A percentile compares a stretch with the other conserved stretches of the same genome.
These are phyloP conservation scores for Isoetes taiwanensis DNA, from an alignment of 75 land plant genomes.

Conservation along the genomic window DNA sequence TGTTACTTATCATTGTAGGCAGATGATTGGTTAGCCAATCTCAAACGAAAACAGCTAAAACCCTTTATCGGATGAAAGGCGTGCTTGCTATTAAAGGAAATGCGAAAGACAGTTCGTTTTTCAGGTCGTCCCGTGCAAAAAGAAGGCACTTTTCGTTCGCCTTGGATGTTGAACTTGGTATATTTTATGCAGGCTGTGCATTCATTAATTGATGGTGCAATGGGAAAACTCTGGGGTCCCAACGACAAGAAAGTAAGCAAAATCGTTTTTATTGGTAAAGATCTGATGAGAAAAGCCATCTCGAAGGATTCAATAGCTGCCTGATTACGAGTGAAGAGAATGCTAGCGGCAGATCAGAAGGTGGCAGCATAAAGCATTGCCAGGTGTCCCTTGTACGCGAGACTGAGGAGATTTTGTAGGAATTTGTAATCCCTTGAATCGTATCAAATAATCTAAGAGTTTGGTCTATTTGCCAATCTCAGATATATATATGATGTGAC, in stretches of 20 bases:
- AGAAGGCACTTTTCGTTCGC: no score
- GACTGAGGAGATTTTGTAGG: no score
- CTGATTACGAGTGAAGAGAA: slow-evolving; percentile 16
- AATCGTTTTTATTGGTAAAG: slow-evolving; percentile 82
- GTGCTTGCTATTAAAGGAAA: slow-evolving; percentile 49
- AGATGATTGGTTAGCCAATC: slow-evolving; percentile 69
- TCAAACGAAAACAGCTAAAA: slow-evolving; percentile 75
- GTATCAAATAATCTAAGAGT: no score
- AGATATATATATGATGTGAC: no score
- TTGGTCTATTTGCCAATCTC: no score
- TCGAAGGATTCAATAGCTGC: slow-evolving; percentile 77
- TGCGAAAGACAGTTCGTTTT: slow-evolving; percentile 65
- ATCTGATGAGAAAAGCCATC: slow-evolving; percentile 53
- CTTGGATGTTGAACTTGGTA: no score
- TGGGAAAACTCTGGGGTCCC: slow-evolving; percentile 65
- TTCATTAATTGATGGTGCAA: slow-evolving; percentile 60
- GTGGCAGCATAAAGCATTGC: no score
- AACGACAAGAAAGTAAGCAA: slow-evolving; percentile 65
- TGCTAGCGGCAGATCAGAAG: no score
- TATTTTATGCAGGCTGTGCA: slow-evolving; percentile 93
- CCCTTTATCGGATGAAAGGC: slow-evolving; percentile 84
- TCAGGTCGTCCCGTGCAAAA: no score
- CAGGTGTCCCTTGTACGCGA: no score
- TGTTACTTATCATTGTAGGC: slow-evolving; percentile 34
- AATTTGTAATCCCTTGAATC: no score